Base-by-base conservation (phyloP, 2,329 filamentous ascomycete species). In the Fusarium nelsonii region DNA sequence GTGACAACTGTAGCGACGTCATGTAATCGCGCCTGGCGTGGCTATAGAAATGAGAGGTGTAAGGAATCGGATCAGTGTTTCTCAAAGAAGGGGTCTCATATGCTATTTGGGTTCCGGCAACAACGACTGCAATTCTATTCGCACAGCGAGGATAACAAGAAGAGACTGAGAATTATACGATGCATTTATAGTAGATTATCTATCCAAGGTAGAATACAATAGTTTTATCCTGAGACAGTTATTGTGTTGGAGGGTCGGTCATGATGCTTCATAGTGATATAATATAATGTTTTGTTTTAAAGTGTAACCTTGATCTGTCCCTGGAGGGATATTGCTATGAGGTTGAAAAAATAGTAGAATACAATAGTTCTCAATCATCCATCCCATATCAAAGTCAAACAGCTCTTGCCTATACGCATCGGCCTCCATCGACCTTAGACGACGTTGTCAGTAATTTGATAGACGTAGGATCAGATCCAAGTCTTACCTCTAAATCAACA, bases 401-500 rank as follows among this genome's bases (percentile, higher is more conserved):
- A 45, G 9, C 15, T 7, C 1, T 30, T 45, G 2, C 7, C n/a
- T 45, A 65, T 4, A 65, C 62, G 1, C 62, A 65, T 8, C 62
- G 45, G 3, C 62, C 62, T 39, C 62, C 62, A 6, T 65, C 62
- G 4, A 65, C 59, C 62, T 65, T 2, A 14, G 6, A 26, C 2
- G 18, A 23, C 30, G 10, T 30, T 30, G 3, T 60, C 12, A 58
- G 55, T 6, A 40, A 4, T 14, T 4, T 1, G 2, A 8, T 14
- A 4, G 3, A 8, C 1, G 15, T 8, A 8, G 8, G 15, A 23
- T 2, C 12, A 11, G 2, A 1, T 1, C 4, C 34, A 6, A 15
- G 3, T 15, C 43, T 45, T 34, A 78, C 76, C 58, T 92, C 87
- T 63, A 93, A 80, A 70, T 91, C 90, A 18, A 90, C 84, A 1